Percentiles rank a stretch among this genome's conserved stretches.
These are phyloP conservation scores for Fusarium incarnatum DNA, from an alignment of 2,329 filamentous ascomycete genomes.

Conservation along the genomic window DNA sequence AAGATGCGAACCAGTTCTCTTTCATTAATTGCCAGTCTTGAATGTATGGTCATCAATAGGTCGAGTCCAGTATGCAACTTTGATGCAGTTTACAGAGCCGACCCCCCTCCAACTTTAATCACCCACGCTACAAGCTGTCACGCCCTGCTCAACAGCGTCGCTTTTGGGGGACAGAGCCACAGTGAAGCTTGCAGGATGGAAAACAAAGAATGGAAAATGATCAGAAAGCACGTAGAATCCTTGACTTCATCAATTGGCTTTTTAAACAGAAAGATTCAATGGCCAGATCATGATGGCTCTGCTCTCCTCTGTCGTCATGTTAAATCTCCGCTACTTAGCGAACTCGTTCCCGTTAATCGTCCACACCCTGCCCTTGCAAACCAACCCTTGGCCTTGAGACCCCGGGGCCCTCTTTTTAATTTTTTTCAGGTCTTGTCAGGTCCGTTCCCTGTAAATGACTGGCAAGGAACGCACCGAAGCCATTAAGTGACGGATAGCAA, in stretches of 20 bases:
- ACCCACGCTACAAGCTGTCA: constrained; percentile 13
- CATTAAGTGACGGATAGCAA: constrained; percentile 8
- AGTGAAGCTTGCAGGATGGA: neutral
- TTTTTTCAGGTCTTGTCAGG: constrained; percentile 6
- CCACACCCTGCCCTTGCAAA: constrained; percentile 26
- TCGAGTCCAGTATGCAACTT: neutral
- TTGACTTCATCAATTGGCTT: constrained; percentile 14
- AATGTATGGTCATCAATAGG: neutral
- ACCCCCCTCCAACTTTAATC: constrained; percentile 26
- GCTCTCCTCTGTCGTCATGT: constrained; percentile 13
- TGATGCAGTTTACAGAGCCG: neutral
- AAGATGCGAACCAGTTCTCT: neutral
- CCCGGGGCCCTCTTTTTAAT: constrained; percentile 38
- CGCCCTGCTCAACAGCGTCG: constrained; percentile 17
- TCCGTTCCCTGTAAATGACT: constrained; percentile 17
- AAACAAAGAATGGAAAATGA: neutral
- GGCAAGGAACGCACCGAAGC: neutral
- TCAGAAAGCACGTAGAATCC: neutral
- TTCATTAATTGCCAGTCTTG: neutral
- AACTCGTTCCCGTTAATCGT: constrained; percentile 36
- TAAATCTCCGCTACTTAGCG: constrained; percentile 38
- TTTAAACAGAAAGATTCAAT: neutral
- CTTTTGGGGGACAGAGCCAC: constrained; percentile 4
- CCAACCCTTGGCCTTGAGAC: constrained; percentile 16
- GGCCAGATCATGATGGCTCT: neutral